phyloP scores from a whole-genome alignment of 2,329 filamentous ascomycete species.

The Ploettnerulaceae sp. region DNA sequence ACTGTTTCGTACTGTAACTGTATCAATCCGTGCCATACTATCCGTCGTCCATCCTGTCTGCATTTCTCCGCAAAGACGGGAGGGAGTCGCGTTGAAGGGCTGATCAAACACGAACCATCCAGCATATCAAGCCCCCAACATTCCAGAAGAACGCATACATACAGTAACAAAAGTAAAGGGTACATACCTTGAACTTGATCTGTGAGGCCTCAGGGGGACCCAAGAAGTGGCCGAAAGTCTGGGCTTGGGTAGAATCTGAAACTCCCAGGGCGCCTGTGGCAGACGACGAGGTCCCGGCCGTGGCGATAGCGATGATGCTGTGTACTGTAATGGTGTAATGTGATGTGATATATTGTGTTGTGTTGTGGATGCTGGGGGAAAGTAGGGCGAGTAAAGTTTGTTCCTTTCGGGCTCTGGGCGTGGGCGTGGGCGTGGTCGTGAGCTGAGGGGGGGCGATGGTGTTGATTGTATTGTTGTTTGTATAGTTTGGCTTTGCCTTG shows the following conservation, averaged over 20 bases:
- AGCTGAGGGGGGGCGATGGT: too few relatives aligned
- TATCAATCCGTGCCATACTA: neutral
- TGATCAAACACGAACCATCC: constrained; percentile 1
- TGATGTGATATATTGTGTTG: neutral
- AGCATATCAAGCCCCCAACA: neutral
- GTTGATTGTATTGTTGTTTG: neutral
- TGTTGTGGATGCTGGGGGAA: neutral
- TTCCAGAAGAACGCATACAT: neutral
- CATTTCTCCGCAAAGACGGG: neutral
- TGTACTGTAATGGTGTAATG: too few relatives aligned
- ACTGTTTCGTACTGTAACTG: too few relatives aligned
- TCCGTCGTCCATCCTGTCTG: neutral
- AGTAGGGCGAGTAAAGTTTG: neutral
- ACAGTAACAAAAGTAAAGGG: neutral
- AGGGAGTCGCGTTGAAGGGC: neutral
- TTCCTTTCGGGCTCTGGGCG: neutral
- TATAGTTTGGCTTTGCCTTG: neutral
- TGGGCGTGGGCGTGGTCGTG: neutral
- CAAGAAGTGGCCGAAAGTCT: constrained; percentile 1
- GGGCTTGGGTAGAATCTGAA: neutral
- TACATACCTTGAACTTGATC: neutral
- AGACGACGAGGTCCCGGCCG: too few relatives aligned
- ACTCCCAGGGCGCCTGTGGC: neutral
- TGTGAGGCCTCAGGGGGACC: neutral
- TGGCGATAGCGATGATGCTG: too few relatives aligned